Evolutionary conservation across 768 basidiomycete genomes (phyloP).

Genomic region (Naganishia vaughanmartiniae): DNA sequence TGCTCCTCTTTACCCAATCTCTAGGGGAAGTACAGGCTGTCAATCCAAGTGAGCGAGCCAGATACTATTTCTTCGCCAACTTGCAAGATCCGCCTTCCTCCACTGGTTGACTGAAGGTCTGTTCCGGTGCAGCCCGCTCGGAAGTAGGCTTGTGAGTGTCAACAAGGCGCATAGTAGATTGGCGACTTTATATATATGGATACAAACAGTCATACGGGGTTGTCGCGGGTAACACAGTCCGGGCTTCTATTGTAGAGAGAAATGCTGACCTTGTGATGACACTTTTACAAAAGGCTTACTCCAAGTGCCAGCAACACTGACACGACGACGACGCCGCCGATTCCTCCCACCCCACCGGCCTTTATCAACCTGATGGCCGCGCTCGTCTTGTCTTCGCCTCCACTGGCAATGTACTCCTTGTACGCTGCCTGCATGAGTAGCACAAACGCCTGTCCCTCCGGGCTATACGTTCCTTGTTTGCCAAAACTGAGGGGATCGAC

Average conservation of each 20-base stretch:
- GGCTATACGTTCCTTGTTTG: conserved; percentile 45
- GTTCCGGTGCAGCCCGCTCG: too few species aligned
- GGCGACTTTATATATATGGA: background rate
- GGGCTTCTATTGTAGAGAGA: background rate
- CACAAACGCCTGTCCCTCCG: conserved; percentile 50
- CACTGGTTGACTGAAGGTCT: too few species aligned
- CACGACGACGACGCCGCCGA: too few species aligned
- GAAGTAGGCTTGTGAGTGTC: too few species aligned
- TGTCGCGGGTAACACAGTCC: background rate
- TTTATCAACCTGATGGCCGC: background rate
- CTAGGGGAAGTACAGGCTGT: too few species aligned
- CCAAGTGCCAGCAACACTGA: background rate
- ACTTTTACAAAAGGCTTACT: background rate
- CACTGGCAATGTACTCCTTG: conserved; percentile 41
- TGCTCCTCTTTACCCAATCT: too few species aligned
- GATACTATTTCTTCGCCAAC: too few species aligned
- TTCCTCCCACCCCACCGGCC: background rate
- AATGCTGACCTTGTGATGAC: too few species aligned
- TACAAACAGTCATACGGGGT: background rate
- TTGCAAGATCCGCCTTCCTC: too few species aligned
- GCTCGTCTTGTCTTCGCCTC: conserved; percentile 32
- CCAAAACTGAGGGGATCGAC: conserved; percentile 53
- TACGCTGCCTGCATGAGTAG: conserved; percentile 48
- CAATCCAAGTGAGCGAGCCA: too few species aligned
- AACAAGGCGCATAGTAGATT: too few species aligned